Evolutionary conservation across 108 stramenopile species (phyloP).

Genomic region (Skeletonema potamos): DNA sequence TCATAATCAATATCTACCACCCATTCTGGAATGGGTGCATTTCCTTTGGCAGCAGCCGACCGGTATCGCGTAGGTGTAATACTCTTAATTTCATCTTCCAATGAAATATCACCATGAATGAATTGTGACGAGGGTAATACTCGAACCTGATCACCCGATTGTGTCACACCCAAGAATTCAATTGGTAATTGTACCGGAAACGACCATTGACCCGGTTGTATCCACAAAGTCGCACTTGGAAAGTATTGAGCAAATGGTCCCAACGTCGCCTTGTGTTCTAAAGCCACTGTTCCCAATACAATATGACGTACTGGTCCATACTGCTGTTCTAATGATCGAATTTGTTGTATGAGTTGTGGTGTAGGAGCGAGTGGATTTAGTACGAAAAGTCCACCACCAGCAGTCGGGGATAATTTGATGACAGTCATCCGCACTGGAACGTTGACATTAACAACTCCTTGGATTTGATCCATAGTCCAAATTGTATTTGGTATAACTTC

Average conservation of each 20-base stretch:
- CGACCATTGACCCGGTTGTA: conserved; percentile 87
- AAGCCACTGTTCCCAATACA: conserved; percentile 85
- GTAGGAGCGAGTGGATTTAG: conserved; percentile 93
- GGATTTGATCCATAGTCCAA: conserved; percentile 93
- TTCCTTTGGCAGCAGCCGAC: not conserved
- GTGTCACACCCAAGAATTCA: conserved; percentile 64
- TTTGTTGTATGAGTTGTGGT: conserved; percentile 70
- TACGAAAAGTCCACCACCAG: conserved; percentile 77
- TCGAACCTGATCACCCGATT: conserved; percentile 52
- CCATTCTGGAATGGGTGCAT: conserved; percentile 68
- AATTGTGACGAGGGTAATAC: conserved; percentile 51
- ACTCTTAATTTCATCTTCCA: conserved; percentile 26
- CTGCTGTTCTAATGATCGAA: conserved; percentile 59
- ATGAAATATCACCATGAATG: conserved; percentile 28
- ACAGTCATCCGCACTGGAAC: conserved; percentile 89
- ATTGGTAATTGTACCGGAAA: conserved; percentile 79
- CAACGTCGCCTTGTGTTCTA: conserved; percentile 92
- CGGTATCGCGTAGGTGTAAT: not conserved
- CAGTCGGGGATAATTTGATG: conserved; percentile 41
- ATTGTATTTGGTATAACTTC: conserved; percentile 36
- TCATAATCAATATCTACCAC: conserved; percentile 76
- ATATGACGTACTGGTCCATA: conserved; percentile 87
- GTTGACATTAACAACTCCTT: conserved; percentile 93
- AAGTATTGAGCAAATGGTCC: conserved; percentile 82
- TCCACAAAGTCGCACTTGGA: conserved; percentile 78